These are phyloP conservation scores for Scleromitrula shiraiana DNA, from an alignment of 2,329 filamentous ascomycete genomes.

Conservation along the genomic window DNA sequence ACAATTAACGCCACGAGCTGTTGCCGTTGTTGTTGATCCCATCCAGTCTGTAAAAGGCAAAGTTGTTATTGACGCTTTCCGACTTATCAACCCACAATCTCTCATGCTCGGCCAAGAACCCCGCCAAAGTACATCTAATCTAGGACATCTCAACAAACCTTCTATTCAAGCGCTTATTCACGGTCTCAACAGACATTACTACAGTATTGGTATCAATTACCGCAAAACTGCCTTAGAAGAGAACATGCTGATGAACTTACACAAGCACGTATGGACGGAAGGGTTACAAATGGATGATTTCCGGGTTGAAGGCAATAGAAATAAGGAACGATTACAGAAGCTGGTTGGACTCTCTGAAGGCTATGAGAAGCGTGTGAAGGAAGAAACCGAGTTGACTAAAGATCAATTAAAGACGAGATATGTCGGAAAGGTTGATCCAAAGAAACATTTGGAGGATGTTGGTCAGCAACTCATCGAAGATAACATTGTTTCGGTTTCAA, in stretches of 20 bases:
- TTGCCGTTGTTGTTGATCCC: slow-evolving; percentile 95
- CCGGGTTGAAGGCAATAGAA: slow-evolving; percentile 71
- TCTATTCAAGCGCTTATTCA: slow-evolving; percentile 99
- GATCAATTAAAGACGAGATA: slow-evolving; percentile 98
- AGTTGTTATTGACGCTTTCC: slow-evolving; percentile 98
- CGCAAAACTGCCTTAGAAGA: slow-evolving; percentile 95
- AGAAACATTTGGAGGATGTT: slow-evolving; percentile 97
- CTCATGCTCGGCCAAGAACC: slow-evolving; percentile 98
- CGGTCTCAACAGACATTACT: slow-evolving; percentile 96
- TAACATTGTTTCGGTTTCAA: slow-evolving; percentile 96
- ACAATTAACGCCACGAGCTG: slow-evolving; percentile 90
- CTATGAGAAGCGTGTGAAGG: slow-evolving; percentile 97
- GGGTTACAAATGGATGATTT: slow-evolving; percentile 97
- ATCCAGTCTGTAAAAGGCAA: slow-evolving; percentile 99
- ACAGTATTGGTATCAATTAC: slow-evolving; percentile 98
- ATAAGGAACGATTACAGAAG: slow-evolving; percentile 80
- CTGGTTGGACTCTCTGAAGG: slow-evolving; percentile 86
- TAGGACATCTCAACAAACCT: slow-evolving; percentile 97
- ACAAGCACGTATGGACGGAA: slow-evolving; percentile 99
- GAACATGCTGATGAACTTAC: slow-evolving; percentile 99
- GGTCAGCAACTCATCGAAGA: slow-evolving; percentile 97
- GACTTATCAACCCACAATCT: slow-evolving; percentile 94
- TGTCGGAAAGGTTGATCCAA: slow-evolving; percentile 96
- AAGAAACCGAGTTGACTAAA: slow-evolving; percentile 94
- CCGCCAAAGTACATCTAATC: slow-evolving; percentile 92